Evolutionary conservation across 352 stramenopile species (phyloP).

Genomic region (Saprolegnia diclina): DNA sequence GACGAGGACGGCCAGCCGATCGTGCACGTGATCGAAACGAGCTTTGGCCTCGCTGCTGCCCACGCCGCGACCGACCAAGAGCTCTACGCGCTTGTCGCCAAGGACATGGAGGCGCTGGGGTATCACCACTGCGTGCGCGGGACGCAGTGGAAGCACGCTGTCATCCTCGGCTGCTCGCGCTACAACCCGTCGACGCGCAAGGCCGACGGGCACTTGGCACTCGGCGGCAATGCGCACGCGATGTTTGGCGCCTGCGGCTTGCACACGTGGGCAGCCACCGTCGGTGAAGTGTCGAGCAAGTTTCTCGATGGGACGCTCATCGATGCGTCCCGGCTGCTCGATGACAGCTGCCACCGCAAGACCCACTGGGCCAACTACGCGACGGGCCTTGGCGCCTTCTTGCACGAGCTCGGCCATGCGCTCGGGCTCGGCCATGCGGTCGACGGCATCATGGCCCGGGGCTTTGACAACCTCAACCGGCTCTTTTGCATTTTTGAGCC

Average conservation of each 20-base stretch:
- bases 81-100: slow-evolving; percentile 45
- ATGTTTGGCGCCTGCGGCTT: slow-evolving; percentile 67
- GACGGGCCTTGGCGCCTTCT: slow-evolving; percentile 14
- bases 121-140: slow-evolving; percentile 33
- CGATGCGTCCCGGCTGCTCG: slow-evolving; percentile 41
- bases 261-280: slow-evolving; percentile 25
- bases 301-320: slow-evolving; percentile 32
- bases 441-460: slow-evolving; percentile 27
- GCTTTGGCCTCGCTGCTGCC: slow-evolving; percentile 48
- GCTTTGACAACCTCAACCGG: slow-evolving; percentile 71
- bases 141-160: slow-evolving; percentile 49
- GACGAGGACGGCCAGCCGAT: slow-evolving; percentile 18
- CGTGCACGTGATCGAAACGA: slow-evolving; percentile 27
- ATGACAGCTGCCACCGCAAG: slow-evolving; percentile 54
- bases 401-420: slow-evolving; percentile 19
- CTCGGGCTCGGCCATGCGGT: slow-evolving; percentile 7
- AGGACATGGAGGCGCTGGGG: slow-evolving; percentile 43
- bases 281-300: slow-evolving; percentile 6
- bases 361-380: slow-evolving; percentile 42
- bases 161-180: slow-evolving; percentile 62
- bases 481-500: slow-evolving; percentile 17
- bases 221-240: slow-evolving; percentile 49
- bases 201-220: slow-evolving; percentile 49
- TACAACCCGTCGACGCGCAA: slow-evolving; percentile 49
- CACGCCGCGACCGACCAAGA: slow-evolving; percentile 49